Conservation (phyloP, 2,329 filamentous ascomycete species). For the Diaporthe sp. region DNA sequence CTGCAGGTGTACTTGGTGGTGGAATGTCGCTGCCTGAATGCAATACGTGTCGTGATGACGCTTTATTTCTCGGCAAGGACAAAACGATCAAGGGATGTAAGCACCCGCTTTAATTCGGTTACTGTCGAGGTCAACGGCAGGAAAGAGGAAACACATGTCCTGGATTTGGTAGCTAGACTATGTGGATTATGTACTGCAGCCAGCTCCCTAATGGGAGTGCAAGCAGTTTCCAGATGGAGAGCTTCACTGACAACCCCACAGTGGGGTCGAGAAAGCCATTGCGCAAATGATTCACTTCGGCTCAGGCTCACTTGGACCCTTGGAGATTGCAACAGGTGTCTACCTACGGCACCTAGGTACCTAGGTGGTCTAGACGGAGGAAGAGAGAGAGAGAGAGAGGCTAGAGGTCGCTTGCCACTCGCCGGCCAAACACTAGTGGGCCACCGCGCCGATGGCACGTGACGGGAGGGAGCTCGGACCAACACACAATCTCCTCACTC, state of each 20-base stretch:
- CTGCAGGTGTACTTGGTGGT: not conserved
- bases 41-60: not conserved
- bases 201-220: not conserved
- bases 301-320: slow-evolving; percentile 3
- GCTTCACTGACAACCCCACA: slow-evolving; percentile 30
- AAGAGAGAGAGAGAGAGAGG: not conserved
- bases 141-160: not conserved
- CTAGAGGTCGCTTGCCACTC: not conserved
- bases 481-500: slow-evolving; percentile 30
- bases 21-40: not conserved
- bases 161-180: not conserved
- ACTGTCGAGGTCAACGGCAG: not conserved
- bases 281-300: slow-evolving; percentile 30
- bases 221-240: slow-evolving; percentile 1
- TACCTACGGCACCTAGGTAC: too few species aligned
- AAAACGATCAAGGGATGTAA: not conserved
- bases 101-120: not conserved
- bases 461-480: slow-evolving; percentile 21
- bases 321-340: not conserved
- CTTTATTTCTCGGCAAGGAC: not conserved
- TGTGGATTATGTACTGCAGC: not conserved
- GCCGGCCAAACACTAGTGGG: slow-evolving; percentile 5
- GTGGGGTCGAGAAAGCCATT: slow-evolving; percentile 9
- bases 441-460: not conserved
- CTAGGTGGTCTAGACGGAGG: not conserved